These are phyloP conservation scores for Pelagophyceae sp. DNA, from an alignment of 352 stramenopile species.

Conservation along the genomic window DNA sequence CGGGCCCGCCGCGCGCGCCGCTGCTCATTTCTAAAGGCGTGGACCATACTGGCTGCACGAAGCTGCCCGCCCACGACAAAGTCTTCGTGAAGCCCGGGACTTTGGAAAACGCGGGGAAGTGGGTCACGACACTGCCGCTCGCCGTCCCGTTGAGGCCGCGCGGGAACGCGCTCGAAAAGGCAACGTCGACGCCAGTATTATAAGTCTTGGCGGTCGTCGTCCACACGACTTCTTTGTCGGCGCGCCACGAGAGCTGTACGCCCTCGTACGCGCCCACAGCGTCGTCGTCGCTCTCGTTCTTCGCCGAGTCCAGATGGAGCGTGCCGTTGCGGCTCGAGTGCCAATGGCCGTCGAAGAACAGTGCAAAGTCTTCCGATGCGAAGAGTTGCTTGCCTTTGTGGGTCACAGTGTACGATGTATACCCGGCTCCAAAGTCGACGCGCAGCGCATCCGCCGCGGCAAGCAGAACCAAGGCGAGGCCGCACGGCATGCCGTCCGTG, in stretches of 20 bases:
- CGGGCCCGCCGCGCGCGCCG: conserved; percentile 31
- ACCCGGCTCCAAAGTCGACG: not conserved
- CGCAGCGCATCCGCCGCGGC: no score
- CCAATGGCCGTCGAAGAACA: not conserved
- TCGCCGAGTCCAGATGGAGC: not conserved
- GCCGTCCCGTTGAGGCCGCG: not conserved
- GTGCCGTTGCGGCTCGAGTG: not conserved
- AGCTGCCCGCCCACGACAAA: conserved; percentile 33
- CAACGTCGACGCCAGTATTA: not conserved
- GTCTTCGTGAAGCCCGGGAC: not conserved
- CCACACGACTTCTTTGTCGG: not conserved
- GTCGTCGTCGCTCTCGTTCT: not conserved
- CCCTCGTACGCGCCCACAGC: not conserved
- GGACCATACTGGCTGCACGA: conserved; percentile 29
- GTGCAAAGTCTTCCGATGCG: not conserved
- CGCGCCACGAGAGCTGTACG: not conserved
- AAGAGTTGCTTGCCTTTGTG: not conserved
- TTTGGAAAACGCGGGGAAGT: not conserved
- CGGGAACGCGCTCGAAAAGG: not conserved
- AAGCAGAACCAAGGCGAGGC: no score
- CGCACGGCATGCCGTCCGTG: no score
- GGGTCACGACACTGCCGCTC: not conserved
- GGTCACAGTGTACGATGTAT: not conserved
- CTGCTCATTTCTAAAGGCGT: not conserved
- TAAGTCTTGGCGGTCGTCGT: not conserved